Conservation (phyloP, 805 yeast species). For the Maudiozyma turicensis region DNA sequence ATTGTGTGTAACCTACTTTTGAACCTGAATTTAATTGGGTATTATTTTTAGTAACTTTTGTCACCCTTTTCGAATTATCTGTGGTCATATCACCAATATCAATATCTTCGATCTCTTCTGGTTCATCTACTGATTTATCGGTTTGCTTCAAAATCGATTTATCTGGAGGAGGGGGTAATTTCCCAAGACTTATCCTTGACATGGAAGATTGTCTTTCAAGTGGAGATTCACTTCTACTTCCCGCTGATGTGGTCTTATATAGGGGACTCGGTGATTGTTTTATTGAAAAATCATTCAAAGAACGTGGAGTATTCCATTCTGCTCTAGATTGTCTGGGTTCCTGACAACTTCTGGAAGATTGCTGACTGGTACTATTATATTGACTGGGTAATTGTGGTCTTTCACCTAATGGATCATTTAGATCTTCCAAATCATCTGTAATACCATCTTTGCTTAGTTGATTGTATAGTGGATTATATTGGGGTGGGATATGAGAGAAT, state of each 20-base stretch:
- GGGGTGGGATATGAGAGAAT: conserved; percentile 26
- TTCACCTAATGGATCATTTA: too few species aligned
- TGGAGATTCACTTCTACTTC: conserved; percentile 13
- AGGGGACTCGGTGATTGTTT: background rate
- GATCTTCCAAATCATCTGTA: background rate
- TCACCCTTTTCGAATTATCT: conserved; percentile 13
- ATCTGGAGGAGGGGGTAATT: conserved; percentile 24
- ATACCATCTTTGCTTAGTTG: background rate
- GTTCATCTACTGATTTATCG: conserved; percentile 10
- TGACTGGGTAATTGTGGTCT: background rate
- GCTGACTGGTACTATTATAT: background rate
- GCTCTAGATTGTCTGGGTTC: background rate
- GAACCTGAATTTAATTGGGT: conserved; percentile 28
- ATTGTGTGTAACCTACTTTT: conserved; percentile 22
- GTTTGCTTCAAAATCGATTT: conserved; percentile 10
- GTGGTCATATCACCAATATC: conserved; percentile 18
- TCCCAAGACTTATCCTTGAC: background rate
- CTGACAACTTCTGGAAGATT: background rate
- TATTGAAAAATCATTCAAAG: background rate
- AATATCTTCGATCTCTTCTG: conserved; percentile 10
- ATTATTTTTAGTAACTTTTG: conserved; percentile 17
- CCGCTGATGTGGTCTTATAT: background rate
- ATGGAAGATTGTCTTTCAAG: background rate
- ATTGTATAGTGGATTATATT: conserved; percentile 20
- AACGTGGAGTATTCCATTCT: background rate